phyloP scores from a whole-genome alignment of 2,329 filamentous ascomycete species.

The Fusarium udum region DNA sequence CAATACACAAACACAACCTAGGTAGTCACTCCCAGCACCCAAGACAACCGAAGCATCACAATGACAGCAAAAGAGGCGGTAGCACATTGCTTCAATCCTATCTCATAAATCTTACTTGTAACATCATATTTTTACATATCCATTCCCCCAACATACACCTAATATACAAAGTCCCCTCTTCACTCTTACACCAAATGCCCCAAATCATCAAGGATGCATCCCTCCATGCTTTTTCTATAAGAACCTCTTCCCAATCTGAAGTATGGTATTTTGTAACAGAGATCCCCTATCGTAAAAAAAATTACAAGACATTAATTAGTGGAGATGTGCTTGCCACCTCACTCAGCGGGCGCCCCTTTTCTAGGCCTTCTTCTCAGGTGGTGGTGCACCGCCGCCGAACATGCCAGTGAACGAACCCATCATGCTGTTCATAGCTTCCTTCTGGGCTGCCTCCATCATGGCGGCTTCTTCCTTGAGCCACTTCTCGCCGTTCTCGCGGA shows the following conservation, averaged over 20 bases:
- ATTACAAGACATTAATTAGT: constrained; percentile 46
- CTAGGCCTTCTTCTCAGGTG: constrained; percentile 40
- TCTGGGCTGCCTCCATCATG: constrained; percentile 86
- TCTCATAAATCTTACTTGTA: constrained; percentile 9
- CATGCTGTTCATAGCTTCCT: constrained; percentile 93
- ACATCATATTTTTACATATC: constrained; percentile 32
- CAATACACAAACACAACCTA: too few species aligned
- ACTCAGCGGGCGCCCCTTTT: neutral
- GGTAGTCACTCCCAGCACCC: neutral
- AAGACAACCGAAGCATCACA: neutral
- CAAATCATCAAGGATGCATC: constrained; percentile 1
- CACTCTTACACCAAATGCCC: constrained; percentile 29
- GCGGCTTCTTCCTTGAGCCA: constrained; percentile 95
- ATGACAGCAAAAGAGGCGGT: neutral
- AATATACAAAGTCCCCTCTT: constrained; percentile 33
- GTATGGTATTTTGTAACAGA: constrained; percentile 13
- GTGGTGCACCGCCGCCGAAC: constrained; percentile 36
- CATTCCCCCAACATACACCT: constrained; percentile 22
- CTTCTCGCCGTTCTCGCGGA: constrained; percentile 91
- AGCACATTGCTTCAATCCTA: neutral
- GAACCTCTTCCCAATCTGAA: constrained; percentile 28
- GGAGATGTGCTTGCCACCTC: constrained; percentile 41
- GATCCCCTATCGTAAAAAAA: constrained; percentile 23
- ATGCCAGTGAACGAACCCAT: constrained; percentile 72
- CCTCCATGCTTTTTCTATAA: constrained; percentile 35